A percentile compares a stretch with the other conserved stretches of the same genome.
Evolutionary conservation across 148 eudicot species (phyloP).

Genomic region (Camellia japonica): DNA sequence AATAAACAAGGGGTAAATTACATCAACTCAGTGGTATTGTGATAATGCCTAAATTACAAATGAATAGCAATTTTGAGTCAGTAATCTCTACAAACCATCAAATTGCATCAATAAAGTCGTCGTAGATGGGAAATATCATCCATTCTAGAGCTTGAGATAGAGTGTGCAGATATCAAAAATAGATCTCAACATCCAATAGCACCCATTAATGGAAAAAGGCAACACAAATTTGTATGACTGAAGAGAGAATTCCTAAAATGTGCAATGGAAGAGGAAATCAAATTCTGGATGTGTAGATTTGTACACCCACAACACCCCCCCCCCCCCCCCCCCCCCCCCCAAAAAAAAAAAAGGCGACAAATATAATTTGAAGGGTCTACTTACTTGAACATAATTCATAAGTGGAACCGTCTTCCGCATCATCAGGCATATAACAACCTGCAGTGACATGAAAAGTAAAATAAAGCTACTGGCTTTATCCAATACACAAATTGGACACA

Average conservation of each 20-base stretch:
- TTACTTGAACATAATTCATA: slow-evolving; percentile 94
- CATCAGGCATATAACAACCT: slow-evolving; percentile 98
- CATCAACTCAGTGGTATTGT: not conserved
- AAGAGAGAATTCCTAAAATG: not conserved
- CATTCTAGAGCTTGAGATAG: not conserved
- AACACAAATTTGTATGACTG: not conserved
- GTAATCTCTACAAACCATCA: not conserved
- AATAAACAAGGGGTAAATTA: not conserved
- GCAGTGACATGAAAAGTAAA: slow-evolving; percentile 3
- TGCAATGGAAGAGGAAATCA: not conserved
- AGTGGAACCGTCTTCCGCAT: slow-evolving; percentile 84
- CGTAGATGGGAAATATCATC: not conserved
- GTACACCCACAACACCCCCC: not conserved
- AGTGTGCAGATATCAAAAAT: not conserved
- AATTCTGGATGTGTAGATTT: not conserved
- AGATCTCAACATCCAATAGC: not conserved
- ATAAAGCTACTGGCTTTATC: slow-evolving; percentile 15
- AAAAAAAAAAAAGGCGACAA: not conserved
- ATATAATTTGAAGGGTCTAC: slow-evolving; percentile 16
- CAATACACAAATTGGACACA: slow-evolving; percentile 2
- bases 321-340: too few species aligned
- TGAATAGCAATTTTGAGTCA: not conserved
- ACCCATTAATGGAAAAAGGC: not conserved
- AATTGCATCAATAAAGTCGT: not conserved
- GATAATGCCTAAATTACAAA: not conserved